These are phyloP conservation scores for Trichothecium sympodiale DNA, from an alignment of 2,329 filamentous ascomycete genomes.

Conservation along the genomic window DNA sequence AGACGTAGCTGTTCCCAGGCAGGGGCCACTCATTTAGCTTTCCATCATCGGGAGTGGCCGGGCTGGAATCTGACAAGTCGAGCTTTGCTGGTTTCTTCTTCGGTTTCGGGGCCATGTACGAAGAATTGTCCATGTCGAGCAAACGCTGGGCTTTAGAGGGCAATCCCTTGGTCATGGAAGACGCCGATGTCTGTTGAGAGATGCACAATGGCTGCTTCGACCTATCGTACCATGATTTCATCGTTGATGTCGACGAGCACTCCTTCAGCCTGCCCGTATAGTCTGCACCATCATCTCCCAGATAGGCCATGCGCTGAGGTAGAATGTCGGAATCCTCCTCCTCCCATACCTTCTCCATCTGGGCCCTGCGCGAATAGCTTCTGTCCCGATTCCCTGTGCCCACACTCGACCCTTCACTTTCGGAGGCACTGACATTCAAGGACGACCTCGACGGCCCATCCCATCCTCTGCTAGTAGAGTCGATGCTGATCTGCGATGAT, in stretches of 20 bases:
- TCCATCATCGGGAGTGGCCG: conserved; percentile 16
- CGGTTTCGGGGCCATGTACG: conserved; percentile 10
- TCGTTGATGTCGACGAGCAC: conserved; percentile 42
- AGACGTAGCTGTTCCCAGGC: conserved; percentile 24
- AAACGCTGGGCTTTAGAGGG: conserved; percentile 35
- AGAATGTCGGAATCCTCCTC: conserved; percentile 36
- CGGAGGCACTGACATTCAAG: conserved; percentile 32
- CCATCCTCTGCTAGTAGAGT: conserved; percentile 23
- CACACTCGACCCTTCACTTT: conserved; percentile 22
- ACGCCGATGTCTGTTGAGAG: conserved; percentile 47
- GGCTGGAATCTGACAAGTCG: conserved; percentile 35
- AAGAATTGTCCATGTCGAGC: conserved; percentile 30
- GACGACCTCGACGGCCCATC: conserved; percentile 30
- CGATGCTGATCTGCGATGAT: conserved; percentile 30
- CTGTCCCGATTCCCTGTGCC: not conserved
- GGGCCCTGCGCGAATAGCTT: conserved; percentile 4
- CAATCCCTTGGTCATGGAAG: conserved; percentile 45
- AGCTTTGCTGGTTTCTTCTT: conserved; percentile 36
- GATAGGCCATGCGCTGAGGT: conserved; percentile 16
- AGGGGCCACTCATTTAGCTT: conserved; percentile 19
- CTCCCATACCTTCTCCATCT: conserved; percentile 23
- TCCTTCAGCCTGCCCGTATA: conserved; percentile 31
- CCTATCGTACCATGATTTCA: conserved; percentile 46
- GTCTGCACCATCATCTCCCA: conserved; percentile 22
- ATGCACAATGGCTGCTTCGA: conserved; percentile 43